These are phyloP conservation scores for Marasmius oreades DNA, from an alignment of 1,284 basidiomycete genomes.

Conservation along the genomic window DNA sequence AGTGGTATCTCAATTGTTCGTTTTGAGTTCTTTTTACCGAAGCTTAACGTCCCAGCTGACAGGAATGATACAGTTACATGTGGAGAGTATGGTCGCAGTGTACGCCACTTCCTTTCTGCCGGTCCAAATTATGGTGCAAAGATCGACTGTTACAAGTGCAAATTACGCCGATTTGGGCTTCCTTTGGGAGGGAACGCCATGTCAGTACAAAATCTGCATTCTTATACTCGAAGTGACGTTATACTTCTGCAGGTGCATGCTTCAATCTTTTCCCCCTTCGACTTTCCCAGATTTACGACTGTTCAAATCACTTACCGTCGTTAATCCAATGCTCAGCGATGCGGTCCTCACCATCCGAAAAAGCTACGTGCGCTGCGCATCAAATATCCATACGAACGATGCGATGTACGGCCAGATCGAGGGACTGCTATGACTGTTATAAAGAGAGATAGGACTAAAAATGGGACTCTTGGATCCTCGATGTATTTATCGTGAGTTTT, in stretches of 20 bases:
- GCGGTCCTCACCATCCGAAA: slow-evolving; percentile 36
- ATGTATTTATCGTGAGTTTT: slow-evolving; percentile 44
- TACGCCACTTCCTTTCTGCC: slow-evolving; percentile 47
- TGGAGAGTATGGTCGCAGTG: slow-evolving; percentile 51
- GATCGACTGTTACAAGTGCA: slow-evolving; percentile 44
- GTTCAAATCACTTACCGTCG: slow-evolving; percentile 46
- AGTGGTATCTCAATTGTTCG: no score
- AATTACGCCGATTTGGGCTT: slow-evolving; percentile 57
- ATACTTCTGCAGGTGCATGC: slow-evolving; percentile 38
- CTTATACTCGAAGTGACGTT: slow-evolving; percentile 13
- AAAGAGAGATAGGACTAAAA: slow-evolving; percentile 27
- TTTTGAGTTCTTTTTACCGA: no score
- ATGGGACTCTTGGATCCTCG: slow-evolving; percentile 49
- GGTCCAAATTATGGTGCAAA: slow-evolving; percentile 32
- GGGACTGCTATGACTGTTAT: slow-evolving; percentile 35
- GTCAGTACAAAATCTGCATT: slow-evolving; percentile 30
- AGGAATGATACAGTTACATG: slow-evolving; percentile 45
- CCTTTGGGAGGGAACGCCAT: slow-evolving; percentile 60
- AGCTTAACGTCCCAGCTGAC: no score
- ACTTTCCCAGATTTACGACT: slow-evolving; percentile 2
- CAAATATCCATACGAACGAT: slow-evolving; percentile 40
- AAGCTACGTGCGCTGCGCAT: slow-evolving; percentile 39
- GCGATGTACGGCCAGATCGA: slow-evolving; percentile 44
- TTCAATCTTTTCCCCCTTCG: slow-evolving; percentile 43
- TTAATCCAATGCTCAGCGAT: slow-evolving; percentile 53